Base-by-base conservation (phyloP, 2,329 filamentous ascomycete species). In the Phaeosphaeria sp. region DNA sequence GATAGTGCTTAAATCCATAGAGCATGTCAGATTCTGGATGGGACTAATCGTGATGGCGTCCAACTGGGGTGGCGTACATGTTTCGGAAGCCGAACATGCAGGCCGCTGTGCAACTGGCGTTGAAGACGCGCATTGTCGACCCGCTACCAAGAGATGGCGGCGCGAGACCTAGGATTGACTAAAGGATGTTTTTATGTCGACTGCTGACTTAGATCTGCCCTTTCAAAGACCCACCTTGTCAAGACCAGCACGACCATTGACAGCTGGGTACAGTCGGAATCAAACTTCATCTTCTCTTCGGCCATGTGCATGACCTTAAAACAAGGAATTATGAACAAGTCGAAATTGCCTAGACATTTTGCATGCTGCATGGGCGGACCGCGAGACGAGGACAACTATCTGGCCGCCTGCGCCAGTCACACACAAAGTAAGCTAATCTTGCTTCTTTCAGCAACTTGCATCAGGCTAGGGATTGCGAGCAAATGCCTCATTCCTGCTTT, bases 391-490 rank as follows among this genome's bases (percentile, higher is more conserved):
- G 18, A 13, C 21, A 6, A 22, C 2, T 11, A 22, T 22, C 18
- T 11, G 18, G 20, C 21, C 42, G 36, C 30, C 30, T 36, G 40
- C 20, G 20, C 40, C 6, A 43, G 30, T 36, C 7, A 17, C 42
- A 44, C 42, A 22, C 5, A 44, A 62, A 55, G 59, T 50, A 39
- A 60, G 59, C 65, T 66, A 69, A 72, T 67, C 57, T 62, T 56
- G 58, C 66, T 60, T 5, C 49, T 62, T 69, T 59, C 56, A 64
- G 43, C 56, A 60, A 50, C 64, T 49, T 71, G 69, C 70, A 72
- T 64, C 33, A 58, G 33, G 42, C 64, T 65, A 67, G 15, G 64
- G 18, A 46, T 51, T 56, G 55, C 61, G 64, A 67, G 68, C 60
- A 63, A 68, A 60, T 56, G 61, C 60, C 63, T 68, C 64, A 51